A percentile compares a stretch with the other conserved stretches of the same genome.
phyloP scores from a whole-genome alignment of 805 yeast species.

The Cyberlindnera xishuangbannaensis region DNA sequence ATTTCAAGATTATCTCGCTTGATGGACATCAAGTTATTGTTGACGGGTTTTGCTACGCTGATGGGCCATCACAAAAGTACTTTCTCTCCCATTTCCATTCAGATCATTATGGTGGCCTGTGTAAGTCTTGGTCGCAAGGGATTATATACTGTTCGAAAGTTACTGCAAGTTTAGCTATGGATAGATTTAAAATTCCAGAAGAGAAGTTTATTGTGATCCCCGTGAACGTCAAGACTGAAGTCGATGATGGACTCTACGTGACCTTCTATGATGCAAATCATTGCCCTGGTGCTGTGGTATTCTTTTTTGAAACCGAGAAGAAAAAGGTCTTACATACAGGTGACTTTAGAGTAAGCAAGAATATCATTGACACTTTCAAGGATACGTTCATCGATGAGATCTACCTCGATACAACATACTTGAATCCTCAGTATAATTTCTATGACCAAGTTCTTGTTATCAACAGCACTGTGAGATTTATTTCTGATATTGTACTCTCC shows the following conservation, averaged over 20 bases:
- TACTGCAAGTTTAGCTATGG: conserved; percentile 39
- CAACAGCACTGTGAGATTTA: conserved; percentile 42
- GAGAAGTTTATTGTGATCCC: conserved; percentile 36
- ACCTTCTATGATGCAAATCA: conserved; percentile 82
- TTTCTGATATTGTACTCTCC: conserved; percentile 27
- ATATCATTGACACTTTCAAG: conserved; percentile 28
- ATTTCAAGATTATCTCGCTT: conserved; percentile 46
- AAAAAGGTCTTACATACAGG: conserved; percentile 74
- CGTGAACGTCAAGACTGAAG: conserved; percentile 23
- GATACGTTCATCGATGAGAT: conserved; percentile 44
- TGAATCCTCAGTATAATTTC: conserved; percentile 67
- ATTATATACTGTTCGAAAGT: conserved; percentile 66
- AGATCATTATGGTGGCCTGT: conserved; percentile 88
- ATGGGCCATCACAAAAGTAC: conserved; percentile 43
- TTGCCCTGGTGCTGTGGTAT: conserved; percentile 92
- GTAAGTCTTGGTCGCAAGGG: conserved; percentile 71
- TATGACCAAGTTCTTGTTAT: conserved; percentile 75
- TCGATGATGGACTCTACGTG: conserved; percentile 42
- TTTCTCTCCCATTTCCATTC: conserved; percentile 83
- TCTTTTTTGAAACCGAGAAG: conserved; percentile 48
- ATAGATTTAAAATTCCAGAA: conserved; percentile 50
- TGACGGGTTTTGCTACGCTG: conserved; percentile 57
- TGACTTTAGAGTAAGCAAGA: conserved; percentile 71
- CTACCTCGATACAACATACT: conserved; percentile 88
- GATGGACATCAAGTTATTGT: conserved; percentile 41